Conservation (phyloP, 2,329 filamentous ascomycete species). For the Ramichloridium luteum region DNA sequence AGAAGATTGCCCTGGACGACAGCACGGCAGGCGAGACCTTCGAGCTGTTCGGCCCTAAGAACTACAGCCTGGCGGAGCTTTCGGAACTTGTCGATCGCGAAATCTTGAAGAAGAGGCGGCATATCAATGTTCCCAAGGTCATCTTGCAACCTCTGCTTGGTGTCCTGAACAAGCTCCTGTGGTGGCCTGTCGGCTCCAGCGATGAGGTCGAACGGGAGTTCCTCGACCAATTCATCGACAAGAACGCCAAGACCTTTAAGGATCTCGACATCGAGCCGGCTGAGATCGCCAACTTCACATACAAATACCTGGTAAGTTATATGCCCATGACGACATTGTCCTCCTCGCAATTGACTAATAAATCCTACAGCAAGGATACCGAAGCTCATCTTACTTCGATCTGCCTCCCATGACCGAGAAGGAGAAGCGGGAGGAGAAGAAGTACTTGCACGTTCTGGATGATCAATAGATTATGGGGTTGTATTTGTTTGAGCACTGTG, state of each 20-base stretch:
- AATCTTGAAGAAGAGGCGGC: slow-evolving; percentile 77
- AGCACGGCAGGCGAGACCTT: slow-evolving; percentile 80
- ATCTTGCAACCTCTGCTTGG: slow-evolving; percentile 64
- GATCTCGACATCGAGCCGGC: slow-evolving; percentile 82
- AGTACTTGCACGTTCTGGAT: slow-evolving; percentile 89
- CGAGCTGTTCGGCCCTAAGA: slow-evolving; percentile 85
- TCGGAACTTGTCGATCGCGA: slow-evolving; percentile 79
- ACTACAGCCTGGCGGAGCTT: slow-evolving; percentile 83
- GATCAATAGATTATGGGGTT: slow-evolving; percentile 49
- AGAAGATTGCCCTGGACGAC: slow-evolving; percentile 84
- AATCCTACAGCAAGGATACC: slow-evolving; percentile 64
- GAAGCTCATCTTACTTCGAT: slow-evolving; percentile 80
- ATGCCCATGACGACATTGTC: neutral
- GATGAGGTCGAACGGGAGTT: slow-evolving; percentile 89
- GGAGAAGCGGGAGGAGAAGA: slow-evolving; percentile 88
- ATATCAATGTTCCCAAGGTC: slow-evolving; percentile 79
- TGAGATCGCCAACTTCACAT: slow-evolving; percentile 76
- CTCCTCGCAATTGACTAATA: slow-evolving; percentile 26
- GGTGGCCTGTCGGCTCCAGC: slow-evolving; percentile 74
- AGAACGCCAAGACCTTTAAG: slow-evolving; percentile 84
- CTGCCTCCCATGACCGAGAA: slow-evolving; percentile 87
- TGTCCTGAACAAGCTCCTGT: slow-evolving; percentile 68
- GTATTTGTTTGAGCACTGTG: no score
- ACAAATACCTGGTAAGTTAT: slow-evolving; percentile 74
- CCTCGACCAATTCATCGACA: slow-evolving; percentile 84